Evolutionary conservation across 2,329 filamentous ascomycete species (phyloP).

Genomic region (Aspergillus awamori): DNA sequence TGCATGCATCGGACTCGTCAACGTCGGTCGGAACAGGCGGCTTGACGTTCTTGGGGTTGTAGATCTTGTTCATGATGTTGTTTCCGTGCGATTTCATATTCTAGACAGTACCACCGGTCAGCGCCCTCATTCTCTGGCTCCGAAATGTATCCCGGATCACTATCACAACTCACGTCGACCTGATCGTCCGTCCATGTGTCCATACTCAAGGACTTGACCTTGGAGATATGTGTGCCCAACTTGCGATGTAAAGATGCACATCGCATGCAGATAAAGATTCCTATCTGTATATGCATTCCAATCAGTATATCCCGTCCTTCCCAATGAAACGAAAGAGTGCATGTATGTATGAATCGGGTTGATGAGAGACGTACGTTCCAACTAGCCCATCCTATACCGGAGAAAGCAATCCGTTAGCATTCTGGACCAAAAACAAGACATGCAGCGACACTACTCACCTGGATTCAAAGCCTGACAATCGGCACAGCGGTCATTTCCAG

Average conservation of each 20-base stretch:
- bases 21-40: conserved; percentile 84
- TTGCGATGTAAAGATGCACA: conserved; percentile 95
- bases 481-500: conserved; percentile 91
- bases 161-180: conserved; percentile 72
- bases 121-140: neutral
- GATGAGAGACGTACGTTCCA: conserved; percentile 74
- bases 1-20: conserved; percentile 89
- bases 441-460: conserved; percentile 59
- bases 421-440: neutral
- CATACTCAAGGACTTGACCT: conserved; percentile 98
- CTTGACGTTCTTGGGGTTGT: conserved; percentile 82
- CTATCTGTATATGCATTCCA: conserved; percentile 62
- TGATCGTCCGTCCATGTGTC: conserved; percentile 96
- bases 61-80: conserved; percentile 78
- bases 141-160: neutral
- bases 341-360: conserved; percentile 5
- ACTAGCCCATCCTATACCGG: conserved; percentile 78
- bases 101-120: conserved; percentile 48
- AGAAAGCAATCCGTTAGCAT: conserved; percentile 11
- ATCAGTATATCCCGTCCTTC: conserved; percentile 18
- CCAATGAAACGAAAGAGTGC: neutral
- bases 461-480: conserved; percentile 92
- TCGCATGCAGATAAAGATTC: conserved; percentile 96
- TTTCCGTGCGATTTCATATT: conserved; percentile 96
- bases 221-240: conserved; percentile 94